phyloP scores from a whole-genome alignment of 1,284 basidiomycete species.

The Cutaneotrichosporon daszewskae region DNA sequence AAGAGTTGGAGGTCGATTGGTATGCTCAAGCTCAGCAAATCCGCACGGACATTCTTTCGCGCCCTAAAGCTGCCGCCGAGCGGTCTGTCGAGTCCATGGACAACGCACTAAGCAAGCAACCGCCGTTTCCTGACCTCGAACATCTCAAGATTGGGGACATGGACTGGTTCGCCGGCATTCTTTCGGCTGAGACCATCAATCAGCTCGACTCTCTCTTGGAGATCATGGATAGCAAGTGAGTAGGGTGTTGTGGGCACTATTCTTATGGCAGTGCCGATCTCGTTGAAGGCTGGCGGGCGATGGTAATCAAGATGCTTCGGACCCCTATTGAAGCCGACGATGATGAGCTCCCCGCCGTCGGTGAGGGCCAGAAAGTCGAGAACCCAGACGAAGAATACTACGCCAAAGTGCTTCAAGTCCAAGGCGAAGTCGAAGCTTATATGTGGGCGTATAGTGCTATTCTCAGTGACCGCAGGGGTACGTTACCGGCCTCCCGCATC shows the following conservation, averaged over 20 bases:
- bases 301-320: constrained; percentile 32
- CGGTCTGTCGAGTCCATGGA: constrained; percentile 18
- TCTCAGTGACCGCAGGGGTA: constrained; percentile 40
- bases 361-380: constrained; percentile 25
- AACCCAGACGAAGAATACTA: constrained; percentile 44
- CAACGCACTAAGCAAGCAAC: background rate
- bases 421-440: constrained; percentile 45
- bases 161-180: constrained; percentile 20
- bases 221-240: constrained; percentile 43
- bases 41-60: constrained; percentile 34
- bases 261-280: constrained; percentile 38
- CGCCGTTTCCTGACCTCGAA: constrained; percentile 13
- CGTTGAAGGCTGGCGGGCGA: constrained; percentile 37
- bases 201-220: constrained; percentile 31
- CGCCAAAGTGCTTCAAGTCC: constrained; percentile 38
- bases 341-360: constrained; percentile 14
- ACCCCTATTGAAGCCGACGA: constrained; percentile 31
- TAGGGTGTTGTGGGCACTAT: background rate
- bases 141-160: constrained; percentile 26
- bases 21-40: constrained; percentile 28
- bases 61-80: constrained; percentile 28
- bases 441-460: constrained; percentile 41
- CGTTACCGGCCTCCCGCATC: constrained; percentile 3
- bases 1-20: constrained; percentile 20
- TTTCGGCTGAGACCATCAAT: constrained; percentile 17